Evolutionary conservation across 352 stramenopile genomes (phyloP).

Genomic region (Albugo laibachii): DNA sequence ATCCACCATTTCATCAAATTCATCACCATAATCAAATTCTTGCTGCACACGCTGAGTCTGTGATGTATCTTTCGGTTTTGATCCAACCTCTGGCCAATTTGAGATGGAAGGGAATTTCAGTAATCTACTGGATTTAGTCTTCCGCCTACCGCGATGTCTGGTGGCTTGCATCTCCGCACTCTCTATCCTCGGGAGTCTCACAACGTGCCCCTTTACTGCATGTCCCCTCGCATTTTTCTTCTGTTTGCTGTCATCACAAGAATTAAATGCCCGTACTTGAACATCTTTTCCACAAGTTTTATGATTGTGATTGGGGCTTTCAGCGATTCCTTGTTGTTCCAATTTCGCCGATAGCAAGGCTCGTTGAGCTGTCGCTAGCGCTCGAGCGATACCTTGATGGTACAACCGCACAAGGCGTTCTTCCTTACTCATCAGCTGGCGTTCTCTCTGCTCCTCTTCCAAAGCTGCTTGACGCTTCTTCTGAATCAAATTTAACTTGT

Average conservation of each 20-base stretch:
- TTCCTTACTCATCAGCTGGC: slow-evolving; percentile 43
- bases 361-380: neutral
- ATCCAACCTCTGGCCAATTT: neutral
- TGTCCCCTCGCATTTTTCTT: neutral
- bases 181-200: slow-evolving; percentile 1
- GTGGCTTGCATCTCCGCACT: slow-evolving; percentile 1
- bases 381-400: slow-evolving; percentile 17
- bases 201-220: neutral
- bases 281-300: neutral
- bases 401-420: slow-evolving; percentile 32
- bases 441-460: slow-evolving; percentile 28
- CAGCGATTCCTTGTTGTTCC: neutral
- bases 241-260: neutral
- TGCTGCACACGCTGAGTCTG: slow-evolving; percentile 11
- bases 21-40: slow-evolving; percentile 43
- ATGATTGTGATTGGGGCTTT: neutral
- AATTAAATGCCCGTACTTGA: neutral
- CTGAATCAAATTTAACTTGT: slow-evolving; percentile 1
- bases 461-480: neutral
- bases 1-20: slow-evolving; percentile 72
- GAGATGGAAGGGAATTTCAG: neutral
- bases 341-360: neutral
- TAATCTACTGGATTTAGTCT: neutral
- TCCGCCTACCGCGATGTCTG: neutral
- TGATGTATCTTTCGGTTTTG: neutral